These are phyloP conservation scores for Xylariaceae sp. DNA, from an alignment of 2,329 filamentous ascomycete species.

Conservation along the genomic window DNA sequence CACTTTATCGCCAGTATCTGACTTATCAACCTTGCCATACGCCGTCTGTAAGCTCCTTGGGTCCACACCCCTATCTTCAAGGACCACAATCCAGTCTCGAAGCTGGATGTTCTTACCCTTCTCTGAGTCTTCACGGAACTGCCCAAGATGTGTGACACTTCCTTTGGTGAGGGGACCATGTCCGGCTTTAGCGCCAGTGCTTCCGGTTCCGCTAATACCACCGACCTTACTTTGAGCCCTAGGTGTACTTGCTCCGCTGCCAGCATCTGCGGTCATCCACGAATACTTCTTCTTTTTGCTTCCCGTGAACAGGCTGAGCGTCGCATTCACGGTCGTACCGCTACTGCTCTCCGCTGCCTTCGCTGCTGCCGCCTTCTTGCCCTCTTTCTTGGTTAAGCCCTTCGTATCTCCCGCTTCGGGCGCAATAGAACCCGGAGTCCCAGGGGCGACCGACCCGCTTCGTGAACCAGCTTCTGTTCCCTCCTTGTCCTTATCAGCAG, in stretches of 20 bases:
- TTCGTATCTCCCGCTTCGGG: constrained; percentile 65
- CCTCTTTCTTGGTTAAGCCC: constrained; percentile 84
- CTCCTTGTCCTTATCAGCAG: constrained; percentile 58
- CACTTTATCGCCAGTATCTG: constrained; percentile 42
- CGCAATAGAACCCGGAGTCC: constrained; percentile 66
- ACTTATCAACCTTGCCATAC: constrained; percentile 58
- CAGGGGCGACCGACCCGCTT: constrained; percentile 62
- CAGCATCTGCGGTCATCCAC: constrained; percentile 69
- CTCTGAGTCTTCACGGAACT: constrained; percentile 77
- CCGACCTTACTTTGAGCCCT: constrained; percentile 35
- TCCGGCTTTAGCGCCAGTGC: constrained; percentile 40
- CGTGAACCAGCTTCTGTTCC: constrained; percentile 53
- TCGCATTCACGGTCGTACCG: constrained; percentile 78
- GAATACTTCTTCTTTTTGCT: constrained; percentile 73
- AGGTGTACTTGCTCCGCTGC: constrained; percentile 60
- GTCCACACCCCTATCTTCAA: constrained; percentile 80
- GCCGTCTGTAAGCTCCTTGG: constrained; percentile 65
- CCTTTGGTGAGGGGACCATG: constrained; percentile 57
- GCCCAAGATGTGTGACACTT: constrained; percentile 69
- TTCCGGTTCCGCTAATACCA: constrained; percentile 44
- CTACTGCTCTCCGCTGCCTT: constrained; percentile 79
- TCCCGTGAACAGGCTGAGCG: constrained; percentile 73
- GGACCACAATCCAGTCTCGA: constrained; percentile 78
- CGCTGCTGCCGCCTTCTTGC: constrained; percentile 70
- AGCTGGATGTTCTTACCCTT: constrained; percentile 82